These are phyloP conservation scores for Cyclostephanos tholiformis DNA, from an alignment of 108 stramenopile species.

Conservation along the genomic window DNA sequence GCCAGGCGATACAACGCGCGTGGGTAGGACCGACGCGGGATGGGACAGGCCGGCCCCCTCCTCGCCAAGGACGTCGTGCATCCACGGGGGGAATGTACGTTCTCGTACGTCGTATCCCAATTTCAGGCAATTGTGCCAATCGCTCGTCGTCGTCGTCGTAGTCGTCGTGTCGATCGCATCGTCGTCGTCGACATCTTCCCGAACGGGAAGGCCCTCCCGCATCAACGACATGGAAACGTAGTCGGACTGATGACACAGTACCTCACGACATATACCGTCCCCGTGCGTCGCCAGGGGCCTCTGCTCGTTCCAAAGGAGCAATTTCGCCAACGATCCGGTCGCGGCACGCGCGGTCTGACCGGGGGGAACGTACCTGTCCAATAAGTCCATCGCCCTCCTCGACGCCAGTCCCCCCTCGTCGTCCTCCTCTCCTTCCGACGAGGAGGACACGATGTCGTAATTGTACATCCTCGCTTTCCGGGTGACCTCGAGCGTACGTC, in stretches of 20 bases:
- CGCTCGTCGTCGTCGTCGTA: constrained; percentile 46
- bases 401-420: not conserved
- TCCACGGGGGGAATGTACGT: constrained; percentile 74
- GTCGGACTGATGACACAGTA: constrained; percentile 93
- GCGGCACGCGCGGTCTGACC: constrained; percentile 78
- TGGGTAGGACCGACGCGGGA: constrained; percentile 52
- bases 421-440: not conserved
- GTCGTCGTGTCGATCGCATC: constrained; percentile 12
- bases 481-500: constrained; percentile 46
- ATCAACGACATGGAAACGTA: constrained; percentile 74
- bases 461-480: constrained; percentile 75
- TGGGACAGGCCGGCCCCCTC: constrained; percentile 49
- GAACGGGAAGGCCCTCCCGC: constrained; percentile 37
- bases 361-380: constrained; percentile 75
- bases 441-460: constrained; percentile 55
- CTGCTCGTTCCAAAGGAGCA: constrained; percentile 85
- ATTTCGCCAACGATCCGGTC: constrained; percentile 90
- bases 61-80: constrained; percentile 56
- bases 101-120: constrained; percentile 88
- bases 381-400: constrained; percentile 51
- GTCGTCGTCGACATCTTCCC: constrained; percentile 33
- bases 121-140: constrained; percentile 95
- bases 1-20: constrained; percentile 72
- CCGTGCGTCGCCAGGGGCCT: constrained; percentile 42
- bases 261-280: constrained; percentile 47